Base-by-base conservation (phyloP, 108 stramenopile species). In the Discostella stelligeroides region DNA sequence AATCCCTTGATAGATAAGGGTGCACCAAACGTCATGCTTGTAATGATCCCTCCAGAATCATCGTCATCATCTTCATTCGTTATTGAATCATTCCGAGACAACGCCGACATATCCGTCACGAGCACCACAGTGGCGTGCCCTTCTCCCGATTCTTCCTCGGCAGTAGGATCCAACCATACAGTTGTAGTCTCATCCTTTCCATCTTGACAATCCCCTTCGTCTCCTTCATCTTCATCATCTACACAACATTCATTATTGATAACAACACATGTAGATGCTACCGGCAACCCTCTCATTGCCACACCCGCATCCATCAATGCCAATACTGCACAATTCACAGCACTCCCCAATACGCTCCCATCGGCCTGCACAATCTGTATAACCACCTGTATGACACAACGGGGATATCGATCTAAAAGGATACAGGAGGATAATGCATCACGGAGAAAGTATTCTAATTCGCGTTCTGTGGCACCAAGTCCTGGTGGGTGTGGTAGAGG, bases 301-400 rank as follows among this genome's bases (percentile, higher is more conserved):
- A 95, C 74, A 4, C 88, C 88, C 10, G 94, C 94, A 76, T 95
- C 91, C 86, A 95, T 84, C 60, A 95, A 62, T 9, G 94, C 94
- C 57, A 90, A 66, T 5, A 89, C 85, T 7, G 92, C 83, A 24
- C 88, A 92, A 75, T 95, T 91, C 21, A 91, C 59, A 17, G 86
- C 72, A 17, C 70, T 79, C 0, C 82, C 82, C 15, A 91, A 48
- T 1, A 89, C 57, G 7, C 89, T 87, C 4, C 94, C 94, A 66
- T 95, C 90, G 14, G 77, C 76, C 75, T 86, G 85, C 45, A 89
- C 79, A 4, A 90, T 69, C 68, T 92, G 91, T 48, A 92, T 60
- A 2, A 90, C 84, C 29, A 95, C 73, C 64, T 87, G 74, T 41
- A 90, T 83, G 3, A 95, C 86, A 18, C 77, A 79, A 50, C 90